Base-by-base conservation (phyloP, 2,329 filamentous ascomycete species). In the Pestalotiopsis sp. region DNA sequence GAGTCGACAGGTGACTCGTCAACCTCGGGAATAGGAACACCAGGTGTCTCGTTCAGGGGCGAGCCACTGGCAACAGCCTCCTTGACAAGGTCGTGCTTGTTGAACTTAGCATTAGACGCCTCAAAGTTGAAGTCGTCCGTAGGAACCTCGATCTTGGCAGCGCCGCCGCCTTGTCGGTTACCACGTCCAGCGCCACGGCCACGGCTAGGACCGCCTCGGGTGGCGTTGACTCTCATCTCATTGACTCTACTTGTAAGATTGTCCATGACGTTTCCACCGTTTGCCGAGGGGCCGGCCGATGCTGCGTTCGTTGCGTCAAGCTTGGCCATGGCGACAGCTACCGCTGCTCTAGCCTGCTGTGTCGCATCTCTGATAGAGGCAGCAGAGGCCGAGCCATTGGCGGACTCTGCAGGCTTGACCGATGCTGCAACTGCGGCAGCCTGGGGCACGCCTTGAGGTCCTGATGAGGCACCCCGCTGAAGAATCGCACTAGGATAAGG, bases 111-210 rank as follows among this genome's bases (percentile, higher is more conserved):
- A 78, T 97, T 97, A 36, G 93, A 87, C 17, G 88, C 89, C 74
- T 92, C 92, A 77, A 99, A 99, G 77, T 99, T 95, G 75, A 95
- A 99, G 77, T 98, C 96, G 1, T 93, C 91, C 62, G 92, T 89
- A 0, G 96, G 96, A 2, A 99, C 93, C 66, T 97, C 95, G 39
- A 98, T 90, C 82, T 94, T 96, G 74, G 86, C 84, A 63, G 86
- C 82, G 62, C 71, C 74, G 52, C 75, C 45, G 27, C 79, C 80
- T 39, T 62, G 59, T 45, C 85, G 82, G 1, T 84, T 83, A 12
- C 84, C 85, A 68, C 85, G 84, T 41, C 79, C 31, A 36, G 6
- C 31, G 6, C 31, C 80, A 62, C 81, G 81, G 27, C 83, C 69
- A 62, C 89, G 86, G 57, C 81, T 78, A n/a, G 85, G 79, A 9